These are phyloP conservation scores for Blastocystis sp. DNA, from an alignment of 352 stramenopile species.

Conservation along the genomic window DNA sequence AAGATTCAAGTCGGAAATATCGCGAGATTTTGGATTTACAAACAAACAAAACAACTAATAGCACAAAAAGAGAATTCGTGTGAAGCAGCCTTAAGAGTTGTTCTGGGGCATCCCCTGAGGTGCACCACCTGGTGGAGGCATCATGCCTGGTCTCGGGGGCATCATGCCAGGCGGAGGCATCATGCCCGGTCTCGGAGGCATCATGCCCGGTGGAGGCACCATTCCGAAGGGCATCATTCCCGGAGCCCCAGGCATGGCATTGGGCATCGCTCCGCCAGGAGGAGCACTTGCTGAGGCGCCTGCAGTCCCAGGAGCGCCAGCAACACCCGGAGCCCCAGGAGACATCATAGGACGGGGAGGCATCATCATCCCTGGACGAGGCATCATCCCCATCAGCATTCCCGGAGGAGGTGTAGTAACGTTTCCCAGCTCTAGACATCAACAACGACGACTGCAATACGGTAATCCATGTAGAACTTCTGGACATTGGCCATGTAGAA, in stretches of 20 bases:
- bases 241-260: neutral
- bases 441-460: neutral
- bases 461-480: slow-evolving; percentile 30
- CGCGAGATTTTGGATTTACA: no score
- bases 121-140: neutral
- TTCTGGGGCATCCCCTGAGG: neutral
- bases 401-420: neutral
- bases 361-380: slow-evolving; percentile 14
- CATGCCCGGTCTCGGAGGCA: neutral
- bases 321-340: neutral
- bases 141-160: neutral
- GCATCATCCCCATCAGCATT: slow-evolving; percentile 14
- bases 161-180: neutral
- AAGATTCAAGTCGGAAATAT: no score
- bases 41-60: slow-evolving; percentile 7
- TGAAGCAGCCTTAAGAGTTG: neutral
- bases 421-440: slow-evolving; percentile 21
- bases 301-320: neutral
- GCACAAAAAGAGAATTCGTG: neutral
- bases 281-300: neutral
- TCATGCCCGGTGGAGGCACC: neutral
- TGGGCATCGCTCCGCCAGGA: neutral
- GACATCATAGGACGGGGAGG: neutral
- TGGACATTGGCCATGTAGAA: slow-evolving; percentile 1
- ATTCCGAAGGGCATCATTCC: neutral